These are phyloP conservation scores for Beauveria scarabaeidicola DNA, from an alignment of 2,329 filamentous ascomycete species.

Conservation along the genomic window DNA sequence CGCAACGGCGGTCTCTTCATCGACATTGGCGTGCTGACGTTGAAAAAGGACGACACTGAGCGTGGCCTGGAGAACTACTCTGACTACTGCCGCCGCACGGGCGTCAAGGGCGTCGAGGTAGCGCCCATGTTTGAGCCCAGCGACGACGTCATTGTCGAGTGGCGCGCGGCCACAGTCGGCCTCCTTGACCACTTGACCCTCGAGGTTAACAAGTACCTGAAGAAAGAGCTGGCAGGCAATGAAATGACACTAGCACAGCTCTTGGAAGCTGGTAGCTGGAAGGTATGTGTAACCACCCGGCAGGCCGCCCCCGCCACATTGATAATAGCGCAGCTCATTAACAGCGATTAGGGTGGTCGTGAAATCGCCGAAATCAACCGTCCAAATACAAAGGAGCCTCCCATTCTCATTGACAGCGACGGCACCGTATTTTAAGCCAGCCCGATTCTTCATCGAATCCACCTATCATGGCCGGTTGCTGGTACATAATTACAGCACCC, in stretches of 20 bases:
- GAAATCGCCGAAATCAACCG: conserved; percentile 93
- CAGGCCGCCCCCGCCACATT: not conserved
- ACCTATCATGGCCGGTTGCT: not conserved
- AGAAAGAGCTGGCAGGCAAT: conserved; percentile 53
- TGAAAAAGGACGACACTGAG: conserved; percentile 62
- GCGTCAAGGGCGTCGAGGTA: conserved; percentile 50
- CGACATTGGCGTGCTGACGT: conserved; percentile 68
- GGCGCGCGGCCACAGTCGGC: conserved; percentile 55
- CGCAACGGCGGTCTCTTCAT: conserved; percentile 85
- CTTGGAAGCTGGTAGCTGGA: conserved; percentile 95
- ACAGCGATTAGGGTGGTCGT: conserved; percentile 60
- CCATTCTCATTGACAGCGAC: conserved; percentile 92
- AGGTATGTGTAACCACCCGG: conserved; percentile 48
- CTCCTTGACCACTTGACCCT: conserved; percentile 46
- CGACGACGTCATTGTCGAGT: conserved; percentile 56
- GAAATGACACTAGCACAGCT: conserved; percentile 79
- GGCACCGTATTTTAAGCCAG: conserved; percentile 77
- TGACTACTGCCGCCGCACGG: conserved; percentile 62
- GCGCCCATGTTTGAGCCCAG: conserved; percentile 50
- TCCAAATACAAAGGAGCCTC: conserved; percentile 92
- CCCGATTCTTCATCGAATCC: not conserved
- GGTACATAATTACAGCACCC: too few species aligned
- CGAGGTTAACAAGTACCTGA: conserved; percentile 55
- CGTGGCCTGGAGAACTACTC: conserved; percentile 57
- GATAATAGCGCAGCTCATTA: not conserved